phyloP scores from a whole-genome alignment of 1,284 basidiomycete genomes.

The Gymnopus androsaceus region DNA sequence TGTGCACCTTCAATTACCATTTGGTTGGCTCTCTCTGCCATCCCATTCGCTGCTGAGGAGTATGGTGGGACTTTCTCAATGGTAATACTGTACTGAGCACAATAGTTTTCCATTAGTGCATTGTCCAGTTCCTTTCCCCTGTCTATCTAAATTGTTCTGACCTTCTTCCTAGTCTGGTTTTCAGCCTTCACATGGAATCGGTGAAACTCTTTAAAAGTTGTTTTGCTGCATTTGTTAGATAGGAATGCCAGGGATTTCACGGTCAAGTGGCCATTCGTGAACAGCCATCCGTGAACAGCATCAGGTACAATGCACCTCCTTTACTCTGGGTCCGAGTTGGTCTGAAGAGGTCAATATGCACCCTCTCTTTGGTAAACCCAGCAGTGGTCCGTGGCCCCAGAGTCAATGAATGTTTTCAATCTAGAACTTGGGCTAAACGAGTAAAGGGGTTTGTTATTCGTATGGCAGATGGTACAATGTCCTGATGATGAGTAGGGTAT shows the following conservation, averaged over 20 bases:
- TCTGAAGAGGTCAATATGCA: constrained; percentile 22
- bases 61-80: constrained; percentile 11
- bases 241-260: constrained; percentile 17
- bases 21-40: constrained; percentile 15
- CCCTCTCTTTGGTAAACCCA: too few relatives aligned
- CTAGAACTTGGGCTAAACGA: too few relatives aligned
- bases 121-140: constrained; percentile 8
- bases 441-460: too few relatives aligned
- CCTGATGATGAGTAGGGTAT: too few relatives aligned
- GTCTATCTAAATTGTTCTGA: constrained; percentile 25
- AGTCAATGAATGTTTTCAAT: too few relatives aligned
- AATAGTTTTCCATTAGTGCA: background rate
- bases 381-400: too few relatives aligned
- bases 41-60: constrained; percentile 18
- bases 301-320: constrained; percentile 20
- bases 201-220: background rate
- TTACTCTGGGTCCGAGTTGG: constrained; percentile 1
- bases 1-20: constrained; percentile 4
- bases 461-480: too few relatives aligned
- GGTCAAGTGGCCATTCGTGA: too few relatives aligned
- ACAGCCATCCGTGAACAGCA: constrained; percentile 19
- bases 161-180: constrained; percentile 4
- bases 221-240: too few relatives aligned
- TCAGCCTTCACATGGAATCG: background rate
- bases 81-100: constrained; percentile 2